phyloP scores from a whole-genome alignment of 345 rosid species.

The Lenwebbia sp. region DNA sequence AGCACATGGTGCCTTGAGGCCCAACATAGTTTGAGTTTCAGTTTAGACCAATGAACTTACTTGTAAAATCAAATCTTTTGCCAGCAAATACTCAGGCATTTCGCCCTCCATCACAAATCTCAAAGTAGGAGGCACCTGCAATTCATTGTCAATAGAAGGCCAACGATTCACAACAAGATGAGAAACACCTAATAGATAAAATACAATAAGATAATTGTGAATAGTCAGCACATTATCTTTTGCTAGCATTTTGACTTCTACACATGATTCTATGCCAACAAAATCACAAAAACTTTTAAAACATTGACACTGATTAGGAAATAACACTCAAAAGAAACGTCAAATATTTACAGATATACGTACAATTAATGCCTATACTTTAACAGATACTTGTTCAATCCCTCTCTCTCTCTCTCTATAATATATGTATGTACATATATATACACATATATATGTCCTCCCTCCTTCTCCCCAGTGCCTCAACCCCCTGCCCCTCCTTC shows the following conservation, averaged over 20 bases:
- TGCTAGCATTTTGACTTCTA: not conserved
- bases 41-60: conserved; percentile 27
- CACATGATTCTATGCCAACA: not conserved
- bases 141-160: not conserved
- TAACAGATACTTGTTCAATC: not conserved
- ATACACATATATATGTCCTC: too few species aligned
- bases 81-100: conserved; percentile 84
- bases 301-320: not conserved
- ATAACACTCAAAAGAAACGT: not conserved
- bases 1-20: not conserved
- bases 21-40: not conserved
- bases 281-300: not conserved
- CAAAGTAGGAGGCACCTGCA: conserved; percentile 89
- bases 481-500: not conserved
- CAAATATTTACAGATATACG: not conserved
- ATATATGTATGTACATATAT: too few species aligned
- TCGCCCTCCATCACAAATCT: conserved; percentile 97
- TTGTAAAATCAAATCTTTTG: conserved; percentile 96
- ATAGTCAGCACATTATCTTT: not conserved
- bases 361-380: not conserved
- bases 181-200: not conserved
- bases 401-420: not conserved
- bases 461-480: not conserved
- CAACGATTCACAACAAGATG: not conserved
- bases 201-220: not conserved